These are phyloP conservation scores for Paspalum vaginatum DNA, from an alignment of 176 grass and related monocot species.

Conservation along the genomic window DNA sequence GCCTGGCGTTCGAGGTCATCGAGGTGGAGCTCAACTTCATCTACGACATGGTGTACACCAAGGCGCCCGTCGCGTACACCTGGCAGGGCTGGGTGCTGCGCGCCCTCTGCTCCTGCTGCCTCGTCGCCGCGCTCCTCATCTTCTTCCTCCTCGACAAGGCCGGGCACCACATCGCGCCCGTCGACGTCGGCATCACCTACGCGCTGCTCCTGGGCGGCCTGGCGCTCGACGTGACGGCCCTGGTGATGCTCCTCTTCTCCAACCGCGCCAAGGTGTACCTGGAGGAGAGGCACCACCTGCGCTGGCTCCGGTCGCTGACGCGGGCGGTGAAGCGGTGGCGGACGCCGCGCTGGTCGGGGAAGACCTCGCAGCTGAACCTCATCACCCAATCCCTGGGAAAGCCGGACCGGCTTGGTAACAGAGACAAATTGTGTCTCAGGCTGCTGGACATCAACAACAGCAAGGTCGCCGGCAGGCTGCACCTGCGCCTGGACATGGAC, in stretches of 20 bases:
- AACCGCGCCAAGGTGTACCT: neutral
- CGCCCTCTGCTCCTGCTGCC: slow-evolving; percentile 22
- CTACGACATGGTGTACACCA: slow-evolving; percentile 78
- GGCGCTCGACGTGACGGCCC: slow-evolving; percentile 10
- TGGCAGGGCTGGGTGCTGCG: slow-evolving; percentile 19
- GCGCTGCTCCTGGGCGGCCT: slow-evolving; percentile 53
- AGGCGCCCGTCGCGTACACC: slow-evolving; percentile 29
- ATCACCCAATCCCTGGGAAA: slow-evolving; percentile 26
- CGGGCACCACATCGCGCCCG: neutral
- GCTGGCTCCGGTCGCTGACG: neutral
- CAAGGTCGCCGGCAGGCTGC: neutral
- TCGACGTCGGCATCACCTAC: slow-evolving; percentile 59
- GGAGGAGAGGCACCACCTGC: neutral
- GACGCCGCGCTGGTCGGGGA: slow-evolving; percentile 24
- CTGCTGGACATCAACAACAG: too few species aligned
- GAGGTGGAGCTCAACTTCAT: slow-evolving; percentile 69
- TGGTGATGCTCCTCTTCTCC: slow-evolving; percentile 44
- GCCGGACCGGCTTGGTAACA: neutral
- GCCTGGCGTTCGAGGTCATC: slow-evolving; percentile 26
- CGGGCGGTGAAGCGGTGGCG: rapidly evolving
- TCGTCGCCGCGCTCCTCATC: slow-evolving; percentile 30
- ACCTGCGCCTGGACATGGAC: rapidly evolving
- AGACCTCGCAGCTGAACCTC: slow-evolving; percentile 40
- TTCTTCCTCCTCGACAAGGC: slow-evolving; percentile 41
- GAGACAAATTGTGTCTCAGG: neutral